Base-by-base conservation (phyloP, 2,329 filamentous ascomycete genomes). In the Westerdykella sp. region DNA sequence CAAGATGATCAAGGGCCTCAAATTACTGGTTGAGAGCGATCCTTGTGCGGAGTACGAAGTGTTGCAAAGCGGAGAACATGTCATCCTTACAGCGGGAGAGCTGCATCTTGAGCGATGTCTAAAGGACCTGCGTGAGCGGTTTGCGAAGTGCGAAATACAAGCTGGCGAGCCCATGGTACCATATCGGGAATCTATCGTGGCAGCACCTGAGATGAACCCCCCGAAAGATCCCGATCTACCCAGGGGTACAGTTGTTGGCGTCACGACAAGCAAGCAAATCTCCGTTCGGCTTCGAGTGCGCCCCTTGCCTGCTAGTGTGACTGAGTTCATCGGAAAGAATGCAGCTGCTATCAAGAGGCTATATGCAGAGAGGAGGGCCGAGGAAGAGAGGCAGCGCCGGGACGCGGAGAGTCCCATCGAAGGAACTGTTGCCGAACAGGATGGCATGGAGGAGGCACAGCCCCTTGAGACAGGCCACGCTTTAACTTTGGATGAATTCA, bases 1-100 rank as follows among this genome's bases (percentile, higher is more conserved):
- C 64, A 96, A 94, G 70, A 94, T 98, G 90, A 89, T 98, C 44
- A 77, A 80, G 5, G 93, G 93, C 0, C 73, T 98, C 41, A 83
- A 83, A 49, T 73, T 98, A 14, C 79, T 98, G 1, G 90, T 95
- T 25, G 89, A 96, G 61, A 94, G 89, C 56, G 93, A 98, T 58
- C 91, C 93, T 0, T 97, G 93, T 58, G 93, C 91, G 12, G 84
- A 95, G 63, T 98, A 98, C 56, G 90, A 97, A 63, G 87, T 95
- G 40, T 84, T 97, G 41, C 79, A 84, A 44, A 96, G 84, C 54
- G 93, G 93, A 44, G 93, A 98, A 69, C 93, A 98, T 66, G 93
- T 98, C 34, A 80, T 98, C 16, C 69, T 95, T 31, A 97, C 93
- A 1, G 93, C 93, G 5, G 93, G 93, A 42, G 93, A 98, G 67